phyloP scores from a whole-genome alignment of 768 basidiomycete genomes.

The Suillus bovinus region DNA sequence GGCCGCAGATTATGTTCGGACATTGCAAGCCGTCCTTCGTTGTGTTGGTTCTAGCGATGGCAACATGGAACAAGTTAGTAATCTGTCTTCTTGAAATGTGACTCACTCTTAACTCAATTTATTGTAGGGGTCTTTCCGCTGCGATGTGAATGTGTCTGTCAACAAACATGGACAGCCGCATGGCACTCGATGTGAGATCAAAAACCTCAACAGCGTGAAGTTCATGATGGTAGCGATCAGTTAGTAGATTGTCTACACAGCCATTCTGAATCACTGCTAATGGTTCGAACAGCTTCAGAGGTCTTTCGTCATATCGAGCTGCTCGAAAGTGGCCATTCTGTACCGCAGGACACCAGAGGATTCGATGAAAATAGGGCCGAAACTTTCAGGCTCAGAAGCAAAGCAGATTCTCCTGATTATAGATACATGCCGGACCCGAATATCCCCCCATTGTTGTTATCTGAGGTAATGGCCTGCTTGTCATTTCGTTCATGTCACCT shows the following conservation, averaged over 20 bases:
- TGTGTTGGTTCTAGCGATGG: constrained; percentile 89
- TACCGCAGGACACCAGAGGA: constrained; percentile 88
- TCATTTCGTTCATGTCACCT: constrained; percentile 3
- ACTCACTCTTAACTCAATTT: constrained; percentile 11
- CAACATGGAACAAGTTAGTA: constrained; percentile 90
- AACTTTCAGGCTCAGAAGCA: constrained; percentile 82
- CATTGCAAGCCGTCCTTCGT: constrained; percentile 79
- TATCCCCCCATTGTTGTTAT: constrained; percentile 69
- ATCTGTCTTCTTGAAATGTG: background rate
- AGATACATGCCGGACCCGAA: constrained; percentile 98
- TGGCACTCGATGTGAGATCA: constrained; percentile 92
- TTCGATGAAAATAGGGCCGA: constrained; percentile 81
- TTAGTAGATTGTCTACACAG: constrained; percentile 36
- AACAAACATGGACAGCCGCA: constrained; percentile 60
- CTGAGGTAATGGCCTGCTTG: constrained; percentile 39
- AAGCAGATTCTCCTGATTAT: constrained; percentile 96
- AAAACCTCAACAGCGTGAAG: constrained; percentile 91
- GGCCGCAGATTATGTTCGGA: constrained; percentile 82
- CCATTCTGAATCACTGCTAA: background rate
- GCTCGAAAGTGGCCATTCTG: constrained; percentile 40
- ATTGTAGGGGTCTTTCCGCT: constrained; percentile 84
- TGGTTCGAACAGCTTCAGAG: constrained; percentile 65
- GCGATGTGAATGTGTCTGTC: constrained; percentile 95
- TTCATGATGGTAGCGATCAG: constrained; percentile 86
- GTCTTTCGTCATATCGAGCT: constrained; percentile 74